These are phyloP conservation scores for Amaranthus cruentus DNA, from an alignment of 148 eudicot species.

Conservation along the genomic window DNA sequence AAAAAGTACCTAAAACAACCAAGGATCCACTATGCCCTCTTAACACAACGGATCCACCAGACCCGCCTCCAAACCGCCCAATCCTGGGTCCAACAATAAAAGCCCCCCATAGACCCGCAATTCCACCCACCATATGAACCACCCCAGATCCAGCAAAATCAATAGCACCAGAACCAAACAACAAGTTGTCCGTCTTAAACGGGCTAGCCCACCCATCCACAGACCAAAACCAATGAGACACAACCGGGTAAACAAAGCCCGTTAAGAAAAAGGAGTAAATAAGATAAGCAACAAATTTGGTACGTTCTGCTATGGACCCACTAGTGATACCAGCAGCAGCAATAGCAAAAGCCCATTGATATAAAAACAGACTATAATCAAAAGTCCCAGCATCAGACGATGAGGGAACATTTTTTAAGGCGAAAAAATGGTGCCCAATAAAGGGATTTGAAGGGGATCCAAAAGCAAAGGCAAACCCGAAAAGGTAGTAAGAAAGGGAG, in stretches of 20 bases:
- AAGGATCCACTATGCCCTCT: constrained; percentile 48
- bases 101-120: constrained; percentile 53
- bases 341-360: constrained; percentile 54
- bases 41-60: constrained; percentile 35
- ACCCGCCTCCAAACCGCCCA: constrained; percentile 30
- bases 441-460: constrained; percentile 41
- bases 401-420: constrained; percentile 22
- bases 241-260: constrained; percentile 46
- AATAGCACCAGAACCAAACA: constrained; percentile 42
- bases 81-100: constrained; percentile 42
- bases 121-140: constrained; percentile 56
- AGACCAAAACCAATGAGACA: constrained; percentile 51
- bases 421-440: constrained; percentile 38
- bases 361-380: constrained; percentile 44
- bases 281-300: constrained; percentile 47
- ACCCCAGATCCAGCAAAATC: constrained; percentile 59
- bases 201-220: constrained; percentile 47
- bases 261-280: constrained; percentile 47
- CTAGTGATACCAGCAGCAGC: constrained; percentile 55
- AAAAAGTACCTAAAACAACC: constrained; percentile 50
- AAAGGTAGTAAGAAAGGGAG: constrained; percentile 22
- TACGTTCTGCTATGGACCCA: constrained; percentile 50
- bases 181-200: constrained; percentile 17
- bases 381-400: neutral
- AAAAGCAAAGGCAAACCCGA: constrained; percentile 22